phyloP scores from a whole-genome alignment of 164 flowering plant genomes.

The Vitis amurensis region DNA sequence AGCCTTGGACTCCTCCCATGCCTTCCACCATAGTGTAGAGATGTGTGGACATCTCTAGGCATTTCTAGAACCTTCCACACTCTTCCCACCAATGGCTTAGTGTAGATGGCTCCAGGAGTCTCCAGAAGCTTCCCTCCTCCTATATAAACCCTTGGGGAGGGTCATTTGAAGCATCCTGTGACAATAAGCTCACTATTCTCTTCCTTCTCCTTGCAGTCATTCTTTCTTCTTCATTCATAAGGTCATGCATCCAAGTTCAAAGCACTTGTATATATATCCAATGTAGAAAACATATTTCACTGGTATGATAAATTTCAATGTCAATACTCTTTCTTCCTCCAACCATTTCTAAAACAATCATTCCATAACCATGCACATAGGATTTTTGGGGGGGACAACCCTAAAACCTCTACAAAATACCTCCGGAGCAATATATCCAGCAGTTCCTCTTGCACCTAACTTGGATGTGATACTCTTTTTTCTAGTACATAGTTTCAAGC shows the following conservation, averaged over 20 bases:
- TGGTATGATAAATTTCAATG: conserved; percentile 1
- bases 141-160: too few relatives aligned
- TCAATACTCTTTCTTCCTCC: conserved; percentile 31
- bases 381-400: conserved; percentile 37
- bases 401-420: conserved; percentile 31
- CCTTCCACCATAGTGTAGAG: too few relatives aligned
- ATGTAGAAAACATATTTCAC: conserved; percentile 40
- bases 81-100: too few relatives aligned
- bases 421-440: conserved; percentile 43
- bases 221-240: conserved; percentile 19
- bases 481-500: conserved; percentile 23
- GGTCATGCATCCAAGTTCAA: conserved; percentile 17
- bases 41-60: too few relatives aligned
- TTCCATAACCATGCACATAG: conserved; percentile 48
- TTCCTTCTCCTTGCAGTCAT: conserved; percentile 28
- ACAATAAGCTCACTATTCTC: conserved; percentile 36
- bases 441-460: conserved; percentile 38
- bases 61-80: too few relatives aligned
- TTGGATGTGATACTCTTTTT: conserved; percentile 32
- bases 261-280: conserved; percentile 29
- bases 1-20: too few relatives aligned
- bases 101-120: too few relatives aligned
- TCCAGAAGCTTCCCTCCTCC: too few relatives aligned
- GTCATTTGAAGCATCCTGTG: too few relatives aligned
- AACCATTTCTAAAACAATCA: conserved; percentile 49